Evolutionary conservation across 495 filamentous ascomycete species (phyloP).

Genomic region (Penicillium manginii): DNA sequence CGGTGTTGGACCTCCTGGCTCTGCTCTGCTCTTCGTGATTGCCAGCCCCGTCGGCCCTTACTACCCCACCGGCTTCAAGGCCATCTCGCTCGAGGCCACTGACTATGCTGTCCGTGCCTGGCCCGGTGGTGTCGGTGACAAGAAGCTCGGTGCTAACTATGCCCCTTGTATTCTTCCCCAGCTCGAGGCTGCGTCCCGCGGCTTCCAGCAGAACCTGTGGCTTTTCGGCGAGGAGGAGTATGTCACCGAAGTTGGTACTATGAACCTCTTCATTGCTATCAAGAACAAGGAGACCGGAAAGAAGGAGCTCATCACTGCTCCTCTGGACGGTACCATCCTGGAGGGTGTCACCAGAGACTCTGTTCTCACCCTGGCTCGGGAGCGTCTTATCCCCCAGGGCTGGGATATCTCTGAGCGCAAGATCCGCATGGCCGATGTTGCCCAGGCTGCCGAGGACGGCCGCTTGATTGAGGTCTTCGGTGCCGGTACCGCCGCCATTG

Average conservation of each 20-base stretch:
- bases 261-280: slow-evolving; percentile 92
- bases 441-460: slow-evolving; percentile 79
- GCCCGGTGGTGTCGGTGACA: slow-evolving; percentile 95
- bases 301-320: slow-evolving; percentile 89
- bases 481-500: slow-evolving; percentile 79
- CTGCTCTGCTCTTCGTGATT: slow-evolving; percentile 89
- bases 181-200: slow-evolving; percentile 81
- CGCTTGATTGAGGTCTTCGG: slow-evolving; percentile 91
- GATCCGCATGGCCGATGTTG: slow-evolving; percentile 83
- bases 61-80: slow-evolving; percentile 98
- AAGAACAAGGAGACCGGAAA: slow-evolving; percentile 80
- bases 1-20: slow-evolving; percentile 87
- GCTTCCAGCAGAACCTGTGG: slow-evolving; percentile 98
- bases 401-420: slow-evolving; percentile 89
- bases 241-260: slow-evolving; percentile 95
- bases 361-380: slow-evolving; percentile 78
- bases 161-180: slow-evolving; percentile 95
- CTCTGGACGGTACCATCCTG: slow-evolving; percentile 95
- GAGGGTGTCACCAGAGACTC: slow-evolving; percentile 93
- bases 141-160: slow-evolving; percentile 98
- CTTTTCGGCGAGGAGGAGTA: slow-evolving; percentile 92
- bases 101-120: slow-evolving; percentile 95
- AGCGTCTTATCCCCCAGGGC: slow-evolving; percentile 80
- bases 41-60: slow-evolving; percentile 97
- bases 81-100: slow-evolving; percentile 89